A percentile compares a stretch with the other conserved stretches of the same genome.
Conservation (phyloP, 192 early-diverging fungal genomes). For the Funneliformis mosseae region DNA sequence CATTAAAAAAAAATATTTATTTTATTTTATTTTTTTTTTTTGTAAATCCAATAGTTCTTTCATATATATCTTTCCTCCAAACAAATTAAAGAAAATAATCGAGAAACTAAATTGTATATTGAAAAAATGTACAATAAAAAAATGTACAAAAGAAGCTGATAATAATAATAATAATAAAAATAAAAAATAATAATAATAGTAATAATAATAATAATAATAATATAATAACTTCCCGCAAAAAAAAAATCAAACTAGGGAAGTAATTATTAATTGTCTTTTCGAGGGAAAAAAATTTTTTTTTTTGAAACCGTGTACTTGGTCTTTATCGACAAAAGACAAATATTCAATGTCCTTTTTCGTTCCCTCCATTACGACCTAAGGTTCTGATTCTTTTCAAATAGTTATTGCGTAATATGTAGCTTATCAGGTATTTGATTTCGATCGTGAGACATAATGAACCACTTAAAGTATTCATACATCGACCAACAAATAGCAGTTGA, state of each 20-base stretch:
- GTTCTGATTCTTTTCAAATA: neutral
- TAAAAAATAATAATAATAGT: no score
- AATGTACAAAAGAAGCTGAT: no score
- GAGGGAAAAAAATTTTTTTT: neutral
- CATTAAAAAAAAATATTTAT: no score
- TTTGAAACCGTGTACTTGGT: neutral
- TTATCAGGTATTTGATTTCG: constrained; percentile 7
- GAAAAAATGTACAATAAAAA: no score
- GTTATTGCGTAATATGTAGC: neutral
- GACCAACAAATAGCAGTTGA: constrained; percentile 95
- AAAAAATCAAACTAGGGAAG: neutral
- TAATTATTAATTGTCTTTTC: neutral
- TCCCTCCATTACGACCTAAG: neutral
- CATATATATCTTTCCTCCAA: no score
- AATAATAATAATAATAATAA: neutral
- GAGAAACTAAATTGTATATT: no score
- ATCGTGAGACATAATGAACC: constrained; percentile 50
- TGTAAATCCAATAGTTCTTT: no score
- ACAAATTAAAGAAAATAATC: no score
- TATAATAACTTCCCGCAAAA: neutral
- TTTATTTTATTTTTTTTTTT: no score
- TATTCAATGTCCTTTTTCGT: neutral
- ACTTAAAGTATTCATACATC: constrained; percentile 87
- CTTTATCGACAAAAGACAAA: neutral
- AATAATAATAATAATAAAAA: no score